These are phyloP conservation scores for Backusella morwellensis DNA, from an alignment of 192 early-diverging fungal species.

Conservation along the genomic window DNA sequence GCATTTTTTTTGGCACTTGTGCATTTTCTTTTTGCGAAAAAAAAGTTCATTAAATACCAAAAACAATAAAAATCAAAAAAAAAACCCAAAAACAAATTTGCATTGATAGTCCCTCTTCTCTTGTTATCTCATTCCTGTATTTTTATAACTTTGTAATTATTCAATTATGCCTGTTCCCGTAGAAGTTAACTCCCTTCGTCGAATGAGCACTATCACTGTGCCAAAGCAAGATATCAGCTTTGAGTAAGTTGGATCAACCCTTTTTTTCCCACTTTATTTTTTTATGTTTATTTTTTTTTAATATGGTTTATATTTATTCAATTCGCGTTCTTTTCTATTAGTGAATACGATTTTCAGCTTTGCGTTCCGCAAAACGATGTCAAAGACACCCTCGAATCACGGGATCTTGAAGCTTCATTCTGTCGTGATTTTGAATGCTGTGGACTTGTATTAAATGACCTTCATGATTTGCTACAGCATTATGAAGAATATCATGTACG, in stretches of 20 bases:
- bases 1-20: constrained; percentile 1
- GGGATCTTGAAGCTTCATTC: constrained; percentile 78
- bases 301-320: neutral
- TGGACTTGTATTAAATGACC: constrained; percentile 79
- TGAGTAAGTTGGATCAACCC: constrained; percentile 28
- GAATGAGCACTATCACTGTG: constrained; percentile 32
- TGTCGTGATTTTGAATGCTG: constrained; percentile 97
- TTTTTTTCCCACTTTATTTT: neutral
- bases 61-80: neutral
- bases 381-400: constrained; percentile 46
- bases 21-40: neutral
- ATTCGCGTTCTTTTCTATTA: constrained; percentile 10
- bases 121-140: neutral
- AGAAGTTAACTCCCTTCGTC: constrained; percentile 26
- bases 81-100: neutral
- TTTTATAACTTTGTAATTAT: neutral
- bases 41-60: neutral
- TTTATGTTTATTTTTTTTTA: neutral
- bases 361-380: constrained; percentile 23
- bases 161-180: constrained; percentile 33
- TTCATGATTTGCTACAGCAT: constrained; percentile 95
- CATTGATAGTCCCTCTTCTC: constrained; percentile 6
- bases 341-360: constrained; percentile 31
- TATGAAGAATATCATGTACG: constrained; percentile 94
- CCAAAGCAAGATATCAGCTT: constrained; percentile 37